phyloP scores from a whole-genome alignment of 257 asterid species.

The Solanum sitiens region DNA sequence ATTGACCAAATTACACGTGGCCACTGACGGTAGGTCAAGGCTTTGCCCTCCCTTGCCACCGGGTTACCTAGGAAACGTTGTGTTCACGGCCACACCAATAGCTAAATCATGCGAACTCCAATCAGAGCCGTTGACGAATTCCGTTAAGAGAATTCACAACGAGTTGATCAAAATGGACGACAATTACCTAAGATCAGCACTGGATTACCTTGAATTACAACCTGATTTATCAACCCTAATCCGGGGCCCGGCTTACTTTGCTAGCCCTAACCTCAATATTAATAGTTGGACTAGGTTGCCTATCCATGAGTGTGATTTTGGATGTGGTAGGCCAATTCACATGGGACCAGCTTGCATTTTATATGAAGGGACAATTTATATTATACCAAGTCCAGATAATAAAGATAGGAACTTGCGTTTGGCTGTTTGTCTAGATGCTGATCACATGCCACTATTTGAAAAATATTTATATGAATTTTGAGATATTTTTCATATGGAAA shows the following conservation, averaged over 20 bases:
- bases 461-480: conserved; percentile 32
- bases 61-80: conserved; percentile 64
- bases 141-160: conserved; percentile 35
- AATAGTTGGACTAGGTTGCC: conserved; percentile 78
- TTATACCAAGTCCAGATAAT: conserved; percentile 31
- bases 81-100: conserved; percentile 42
- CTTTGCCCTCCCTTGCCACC: conserved; percentile 49
- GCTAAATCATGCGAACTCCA: conserved; percentile 32
- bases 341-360: conserved; percentile 63
- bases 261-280: conserved; percentile 63
- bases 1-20: conserved; percentile 43
- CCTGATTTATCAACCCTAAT: conserved; percentile 51
- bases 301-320: conserved; percentile 62
- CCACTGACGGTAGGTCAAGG: conserved; percentile 60
- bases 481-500: background rate
- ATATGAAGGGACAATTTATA: conserved; percentile 55
- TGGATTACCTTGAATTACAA: conserved; percentile 43
- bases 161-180: conserved; percentile 43
- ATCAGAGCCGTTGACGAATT: conserved; percentile 20
- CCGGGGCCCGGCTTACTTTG: conserved; percentile 40
- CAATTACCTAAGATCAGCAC: conserved; percentile 34
- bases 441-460: conserved; percentile 40
- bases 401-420: conserved; percentile 47
- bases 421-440: conserved; percentile 64
- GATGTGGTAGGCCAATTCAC: conserved; percentile 73